These are phyloP conservation scores for Fragaria nilgerrensis DNA, from an alignment of 306 rosid species.

Conservation along the genomic window DNA sequence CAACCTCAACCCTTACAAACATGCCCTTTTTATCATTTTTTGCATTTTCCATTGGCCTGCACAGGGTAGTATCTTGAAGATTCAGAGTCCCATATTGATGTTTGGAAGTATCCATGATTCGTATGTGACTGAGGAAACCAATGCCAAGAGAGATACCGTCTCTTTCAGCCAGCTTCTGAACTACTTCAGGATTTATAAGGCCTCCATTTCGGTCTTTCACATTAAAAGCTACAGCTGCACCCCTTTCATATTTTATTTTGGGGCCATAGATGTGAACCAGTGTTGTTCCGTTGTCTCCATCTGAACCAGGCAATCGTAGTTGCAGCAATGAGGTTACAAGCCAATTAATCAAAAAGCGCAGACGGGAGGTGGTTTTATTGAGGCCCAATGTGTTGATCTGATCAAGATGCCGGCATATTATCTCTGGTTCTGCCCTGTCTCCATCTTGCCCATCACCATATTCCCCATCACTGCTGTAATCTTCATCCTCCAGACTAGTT, in stretches of 20 bases:
- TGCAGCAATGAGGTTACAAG: conserved; percentile 86
- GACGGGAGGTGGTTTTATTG: conserved; percentile 77
- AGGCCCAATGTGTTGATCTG: conserved; percentile 82
- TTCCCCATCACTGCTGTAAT: conserved; percentile 69
- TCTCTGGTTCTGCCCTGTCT: conserved; percentile 73
- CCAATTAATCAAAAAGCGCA: conserved; percentile 89
- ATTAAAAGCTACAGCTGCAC: conserved; percentile 97
- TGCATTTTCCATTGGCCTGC: conserved; percentile 74
- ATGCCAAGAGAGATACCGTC: conserved; percentile 83
- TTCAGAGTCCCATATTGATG: conserved; percentile 40
- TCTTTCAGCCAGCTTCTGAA: conserved; percentile 86
- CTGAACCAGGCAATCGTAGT: conserved; percentile 50
- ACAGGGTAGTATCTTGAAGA: conserved; percentile 60
- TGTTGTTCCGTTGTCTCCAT: conserved; percentile 36
- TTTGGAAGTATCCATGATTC: conserved; percentile 54
- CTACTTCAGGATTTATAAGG: conserved; percentile 77
- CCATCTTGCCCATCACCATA: conserved; percentile 59
- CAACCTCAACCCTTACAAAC: conserved; percentile 77
- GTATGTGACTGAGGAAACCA: conserved; percentile 87
- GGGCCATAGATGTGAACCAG: conserved; percentile 95
- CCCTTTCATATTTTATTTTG: conserved; percentile 90
- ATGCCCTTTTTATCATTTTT: conserved; percentile 54
- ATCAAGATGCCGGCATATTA: conserved; percentile 69
- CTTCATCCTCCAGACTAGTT: conserved; percentile 73
- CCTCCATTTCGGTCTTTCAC: conserved; percentile 63